Conservation (phyloP, 352 stramenopile species). For the Globisporangium carolinianum region DNA sequence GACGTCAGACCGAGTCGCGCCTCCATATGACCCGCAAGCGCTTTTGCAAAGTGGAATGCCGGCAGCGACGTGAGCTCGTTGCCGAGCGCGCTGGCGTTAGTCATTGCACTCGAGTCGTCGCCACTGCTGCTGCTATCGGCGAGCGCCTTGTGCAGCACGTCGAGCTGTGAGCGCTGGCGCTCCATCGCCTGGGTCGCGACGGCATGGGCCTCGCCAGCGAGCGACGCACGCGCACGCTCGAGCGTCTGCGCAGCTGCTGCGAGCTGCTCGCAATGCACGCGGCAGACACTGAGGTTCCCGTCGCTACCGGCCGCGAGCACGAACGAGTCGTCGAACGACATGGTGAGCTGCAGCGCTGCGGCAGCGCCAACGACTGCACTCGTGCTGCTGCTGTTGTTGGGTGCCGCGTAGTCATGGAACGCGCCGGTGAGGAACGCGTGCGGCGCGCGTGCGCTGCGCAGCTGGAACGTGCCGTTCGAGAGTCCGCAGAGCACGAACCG, state of each 20-base stretch:
- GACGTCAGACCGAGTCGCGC: constrained; percentile 18
- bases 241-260: constrained; percentile 31
- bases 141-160: constrained; percentile 38
- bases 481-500: constrained; percentile 73
- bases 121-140: constrained; percentile 41
- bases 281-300: constrained; percentile 66
- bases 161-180: constrained; percentile 40
- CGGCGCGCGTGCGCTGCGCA: constrained; percentile 43
- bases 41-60: constrained; percentile 61
- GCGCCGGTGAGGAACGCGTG: constrained; percentile 65
- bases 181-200: constrained; percentile 46
- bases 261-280: constrained; percentile 54
- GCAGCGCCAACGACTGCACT: too few species aligned
- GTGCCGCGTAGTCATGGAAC: constrained; percentile 56
- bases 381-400: constrained; percentile 6
- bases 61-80: constrained; percentile 57
- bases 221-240: constrained; percentile 22
- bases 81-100: not conserved
- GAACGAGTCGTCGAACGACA: constrained; percentile 85
- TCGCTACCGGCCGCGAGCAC: constrained; percentile 63
- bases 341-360: constrained; percentile 19
- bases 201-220: constrained; percentile 41
- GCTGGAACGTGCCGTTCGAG: constrained; percentile 75
- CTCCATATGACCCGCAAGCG: constrained; percentile 68
- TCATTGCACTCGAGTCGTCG: constrained; percentile 20